Percentiles rank a stretch among this genome's conserved stretches.
Conservation (phyloP, 2,329 filamentous ascomycete genomes). For the Teratosphaeria destructans region DNA sequence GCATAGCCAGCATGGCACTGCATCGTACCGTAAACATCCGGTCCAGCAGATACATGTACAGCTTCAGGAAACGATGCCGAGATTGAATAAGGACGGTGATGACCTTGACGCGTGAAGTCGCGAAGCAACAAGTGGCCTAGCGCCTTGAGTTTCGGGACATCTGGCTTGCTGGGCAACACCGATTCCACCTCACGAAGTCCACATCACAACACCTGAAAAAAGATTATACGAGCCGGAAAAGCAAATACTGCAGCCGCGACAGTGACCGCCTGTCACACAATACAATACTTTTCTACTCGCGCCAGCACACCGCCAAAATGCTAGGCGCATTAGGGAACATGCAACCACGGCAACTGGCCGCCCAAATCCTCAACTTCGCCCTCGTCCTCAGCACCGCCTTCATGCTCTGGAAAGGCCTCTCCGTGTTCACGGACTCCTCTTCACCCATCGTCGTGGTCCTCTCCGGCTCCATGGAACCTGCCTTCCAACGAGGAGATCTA, state of each 20-base stretch:
- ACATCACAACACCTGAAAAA: neutral
- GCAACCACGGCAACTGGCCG: conserved; percentile 70
- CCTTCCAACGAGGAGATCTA: conserved; percentile 68
- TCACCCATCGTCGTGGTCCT: conserved; percentile 73
- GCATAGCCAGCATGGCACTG: neutral
- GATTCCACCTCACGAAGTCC: neutral
- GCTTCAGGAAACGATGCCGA: neutral
- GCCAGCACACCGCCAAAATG: conserved; percentile 41
- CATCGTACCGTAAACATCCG: neutral
- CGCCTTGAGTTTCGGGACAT: neutral
- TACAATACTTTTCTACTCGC: neutral
- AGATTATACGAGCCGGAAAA: neutral
- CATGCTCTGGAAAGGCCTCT: conserved; percentile 86
- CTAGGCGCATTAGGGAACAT: conserved; percentile 52
- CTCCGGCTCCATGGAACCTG: conserved; percentile 74
- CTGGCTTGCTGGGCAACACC: neutral
- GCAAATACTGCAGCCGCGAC: neutral
- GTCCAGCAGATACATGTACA: too few species aligned
- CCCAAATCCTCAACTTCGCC: conserved; percentile 80
- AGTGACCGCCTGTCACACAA: neutral
- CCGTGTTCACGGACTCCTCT: conserved; percentile 56
- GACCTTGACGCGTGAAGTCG: neutral
- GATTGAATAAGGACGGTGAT: neutral
- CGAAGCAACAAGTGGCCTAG: neutral
- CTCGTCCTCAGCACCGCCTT: conserved; percentile 85